Evolutionary conservation across 2,329 filamentous ascomycete genomes (phyloP), one percentile per base, ranked within the genome.

Genomic region (Knufia petricola): DNA sequence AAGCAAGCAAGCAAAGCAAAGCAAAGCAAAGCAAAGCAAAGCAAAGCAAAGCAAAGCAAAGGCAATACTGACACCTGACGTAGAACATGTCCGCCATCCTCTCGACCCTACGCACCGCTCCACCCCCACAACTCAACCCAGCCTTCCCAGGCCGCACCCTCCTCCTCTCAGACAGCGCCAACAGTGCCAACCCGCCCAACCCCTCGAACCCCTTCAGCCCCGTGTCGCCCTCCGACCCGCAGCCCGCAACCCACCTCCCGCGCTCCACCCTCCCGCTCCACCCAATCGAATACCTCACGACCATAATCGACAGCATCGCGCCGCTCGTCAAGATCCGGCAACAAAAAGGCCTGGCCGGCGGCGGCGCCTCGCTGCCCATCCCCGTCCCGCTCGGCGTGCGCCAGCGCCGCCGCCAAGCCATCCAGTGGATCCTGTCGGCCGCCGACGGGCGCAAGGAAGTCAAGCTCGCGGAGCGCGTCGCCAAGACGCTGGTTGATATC

Each of bases 221-320:
- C 82, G 20, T 24, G 7, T 17, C 37, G 19, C 12, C 36, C 46
- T 21, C 50, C 3, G 38, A 48, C 13, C 34, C 37, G n/a, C 36
- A 32, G 2, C 36, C 53, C 47, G 82, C 84, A 13, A 78, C 92
- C 24, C 71, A 90, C 28, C 87, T 89, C 1, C 85, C 88, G 1
- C 74, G 85, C 20, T 72, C 77, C 3, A 82, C 90, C 59, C 82
- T 98, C 8, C 88, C 92, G 2, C 79, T 95, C 26, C 86, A 95
- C 66, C 92, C 92, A 1, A 76, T 94, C 48, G 77, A 86, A 48
- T 98, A 96, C 70, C 81, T 98, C 41, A 87, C 84, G 10, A 76
- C 94, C 26, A 88, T 89, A 26, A 82, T 98, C 60, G 92, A 98
- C 73, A 94, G 87, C 8, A 84, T 98, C 20, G 87, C 89, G 1